Evolutionary conservation across 2,329 filamentous ascomycete genomes (phyloP).

Genomic region (Aureobasidium sp.): DNA sequence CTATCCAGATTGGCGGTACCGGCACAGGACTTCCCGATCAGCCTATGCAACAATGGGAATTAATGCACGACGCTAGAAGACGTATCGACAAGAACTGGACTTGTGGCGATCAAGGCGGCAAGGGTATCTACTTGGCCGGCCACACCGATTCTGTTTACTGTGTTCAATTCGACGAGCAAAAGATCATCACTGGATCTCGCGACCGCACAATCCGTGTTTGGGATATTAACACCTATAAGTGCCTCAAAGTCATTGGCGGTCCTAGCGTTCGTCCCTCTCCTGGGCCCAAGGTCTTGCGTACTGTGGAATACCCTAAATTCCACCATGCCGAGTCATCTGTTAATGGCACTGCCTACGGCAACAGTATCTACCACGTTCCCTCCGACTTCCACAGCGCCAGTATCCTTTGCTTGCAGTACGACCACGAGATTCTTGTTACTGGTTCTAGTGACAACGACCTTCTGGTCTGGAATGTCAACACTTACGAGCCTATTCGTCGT

Average conservation of each 20-base stretch:
- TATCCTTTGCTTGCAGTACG: constrained; percentile 91
- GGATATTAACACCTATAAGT: constrained; percentile 86
- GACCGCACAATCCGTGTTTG: constrained; percentile 94
- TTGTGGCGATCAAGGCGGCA: constrained; percentile 59
- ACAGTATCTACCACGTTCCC: constrained; percentile 41
- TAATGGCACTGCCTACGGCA: constrained; percentile 41
- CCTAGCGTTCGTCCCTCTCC: constrained; percentile 53
- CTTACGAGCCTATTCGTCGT: constrained; percentile 72
- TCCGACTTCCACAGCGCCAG: constrained; percentile 74
- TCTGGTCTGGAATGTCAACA: constrained; percentile 81
- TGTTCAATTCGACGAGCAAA: constrained; percentile 94
- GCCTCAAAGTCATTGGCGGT: constrained; percentile 74
- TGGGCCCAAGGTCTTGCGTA: constrained; percentile 37
- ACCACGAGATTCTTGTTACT: constrained; percentile 85
- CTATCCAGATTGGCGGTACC: constrained; percentile 41
- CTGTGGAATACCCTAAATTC: constrained; percentile 35
- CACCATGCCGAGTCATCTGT: constrained; percentile 35
- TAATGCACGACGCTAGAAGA: constrained; percentile 70
- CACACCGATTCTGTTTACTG: constrained; percentile 97
- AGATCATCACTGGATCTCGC: constrained; percentile 93
- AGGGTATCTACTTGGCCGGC: constrained; percentile 81
- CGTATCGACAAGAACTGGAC: constrained; percentile 71
- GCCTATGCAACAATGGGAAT: constrained; percentile 73
- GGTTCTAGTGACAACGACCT: constrained; percentile 88
- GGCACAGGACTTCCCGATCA: constrained; percentile 43